A percentile compares a stretch with the other conserved stretches of the same genome.
Evolutionary conservation across 805 yeast species (phyloP).

Genomic region (Cyberlindnera euphorbiiphila): DNA sequence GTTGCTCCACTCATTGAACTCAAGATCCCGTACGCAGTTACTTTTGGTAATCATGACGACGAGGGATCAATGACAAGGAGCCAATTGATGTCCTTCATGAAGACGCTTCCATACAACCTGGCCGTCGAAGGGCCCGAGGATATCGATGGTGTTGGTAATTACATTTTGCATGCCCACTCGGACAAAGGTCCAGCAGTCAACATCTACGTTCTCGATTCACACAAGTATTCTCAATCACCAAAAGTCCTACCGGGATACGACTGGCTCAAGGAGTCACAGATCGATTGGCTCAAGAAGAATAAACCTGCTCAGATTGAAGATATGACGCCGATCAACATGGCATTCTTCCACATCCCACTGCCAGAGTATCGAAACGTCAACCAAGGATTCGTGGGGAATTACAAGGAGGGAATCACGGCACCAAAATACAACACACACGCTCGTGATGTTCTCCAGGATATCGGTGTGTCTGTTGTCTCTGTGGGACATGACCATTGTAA

Average conservation of each 20-base stretch:
- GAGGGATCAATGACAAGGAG: slow-evolving; percentile 67
- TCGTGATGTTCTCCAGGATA: slow-evolving; percentile 48
- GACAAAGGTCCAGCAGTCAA: slow-evolving; percentile 43
- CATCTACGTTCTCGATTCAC: slow-evolving; percentile 81
- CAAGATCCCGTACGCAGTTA: slow-evolving; percentile 77
- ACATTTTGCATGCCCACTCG: slow-evolving; percentile 45
- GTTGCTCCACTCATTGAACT: slow-evolving; percentile 63
- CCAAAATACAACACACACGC: slow-evolving; percentile 70
- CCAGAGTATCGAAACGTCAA: slow-evolving; percentile 67
- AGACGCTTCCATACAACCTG: slow-evolving; percentile 63
- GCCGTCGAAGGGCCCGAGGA: slow-evolving; percentile 60
- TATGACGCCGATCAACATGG: slow-evolving; percentile 61
- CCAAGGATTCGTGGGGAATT: slow-evolving; percentile 52
- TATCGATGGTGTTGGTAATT: slow-evolving; percentile 83
- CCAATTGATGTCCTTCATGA: slow-evolving; percentile 55
- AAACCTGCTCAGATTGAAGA: slow-evolving; percentile 28
- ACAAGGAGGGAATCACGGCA: slow-evolving; percentile 74
- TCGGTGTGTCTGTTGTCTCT: slow-evolving; percentile 70
- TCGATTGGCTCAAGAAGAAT: slow-evolving; percentile 46
- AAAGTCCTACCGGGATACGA: slow-evolving; percentile 77
- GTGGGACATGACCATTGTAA: slow-evolving; percentile 97
- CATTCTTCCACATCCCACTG: slow-evolving; percentile 91
- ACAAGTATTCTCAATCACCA: slow-evolving; percentile 66
- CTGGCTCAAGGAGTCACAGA: slow-evolving; percentile 71
- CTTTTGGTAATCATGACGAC: slow-evolving; percentile 93